Conservation (phyloP, 805 yeast species). For the Kazachstania kunashirensis region DNA sequence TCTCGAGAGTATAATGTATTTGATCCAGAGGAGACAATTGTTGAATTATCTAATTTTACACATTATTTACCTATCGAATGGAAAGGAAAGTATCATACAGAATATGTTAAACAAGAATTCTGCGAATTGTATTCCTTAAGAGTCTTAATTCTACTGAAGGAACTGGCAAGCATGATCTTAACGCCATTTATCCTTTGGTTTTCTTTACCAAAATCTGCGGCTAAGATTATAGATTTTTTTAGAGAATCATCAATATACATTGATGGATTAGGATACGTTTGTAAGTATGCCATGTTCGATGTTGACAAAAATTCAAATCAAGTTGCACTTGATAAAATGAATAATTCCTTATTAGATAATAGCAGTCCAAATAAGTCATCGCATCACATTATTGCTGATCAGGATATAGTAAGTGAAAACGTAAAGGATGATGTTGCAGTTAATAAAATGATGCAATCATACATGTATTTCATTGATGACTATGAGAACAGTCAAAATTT, state of each 20-base stretch:
- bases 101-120: slow-evolving; percentile 74
- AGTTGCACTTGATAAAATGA: slow-evolving; percentile 13
- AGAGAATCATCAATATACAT: slow-evolving; percentile 83
- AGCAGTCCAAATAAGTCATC: background rate
- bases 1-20: slow-evolving; percentile 62
- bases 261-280: slow-evolving; percentile 91
- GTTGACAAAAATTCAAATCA: slow-evolving; percentile 42
- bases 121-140: slow-evolving; percentile 68
- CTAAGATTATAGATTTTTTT: slow-evolving; percentile 78
- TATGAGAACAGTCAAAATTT: slow-evolving; percentile 46
- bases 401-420: slow-evolving; percentile 10
- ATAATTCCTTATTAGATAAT: background rate
- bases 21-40: slow-evolving; percentile 83
- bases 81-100: slow-evolving; percentile 79
- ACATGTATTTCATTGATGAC: slow-evolving; percentile 77
- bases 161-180: slow-evolving; percentile 68
- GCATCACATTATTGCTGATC: slow-evolving; percentile 5
- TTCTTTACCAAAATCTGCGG: slow-evolving; percentile 63
- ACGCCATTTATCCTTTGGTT: slow-evolving; percentile 90
- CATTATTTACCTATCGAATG: slow-evolving; percentile 84
- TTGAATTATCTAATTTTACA: slow-evolving; percentile 74
- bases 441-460: slow-evolving; percentile 88
- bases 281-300: slow-evolving; percentile 88
- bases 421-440: slow-evolving; percentile 31
- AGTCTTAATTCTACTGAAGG: slow-evolving; percentile 60